These are phyloP conservation scores for Babesia gibsoni DNA, from an alignment of 169 alveolate species.

Conservation along the genomic window DNA sequence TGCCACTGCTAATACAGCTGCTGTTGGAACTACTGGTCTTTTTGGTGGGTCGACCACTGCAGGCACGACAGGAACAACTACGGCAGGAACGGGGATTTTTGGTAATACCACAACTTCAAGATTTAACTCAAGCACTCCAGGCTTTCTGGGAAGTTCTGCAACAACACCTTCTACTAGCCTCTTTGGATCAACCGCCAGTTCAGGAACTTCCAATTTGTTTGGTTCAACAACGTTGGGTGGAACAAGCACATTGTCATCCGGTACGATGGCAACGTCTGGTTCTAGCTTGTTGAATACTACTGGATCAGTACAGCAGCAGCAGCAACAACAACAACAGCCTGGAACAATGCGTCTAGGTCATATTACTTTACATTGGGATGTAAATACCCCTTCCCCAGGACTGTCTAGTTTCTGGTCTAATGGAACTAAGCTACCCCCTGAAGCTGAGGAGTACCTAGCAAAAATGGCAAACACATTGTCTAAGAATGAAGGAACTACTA, in stretches of 20 bases:
- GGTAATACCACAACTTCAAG: background rate
- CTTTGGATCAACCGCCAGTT: background rate
- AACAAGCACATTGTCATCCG: background rate
- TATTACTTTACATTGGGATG: slow-evolving; percentile 15
- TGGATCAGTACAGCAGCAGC: background rate
- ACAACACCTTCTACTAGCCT: background rate
- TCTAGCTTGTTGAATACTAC: background rate
- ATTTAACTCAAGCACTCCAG: background rate
- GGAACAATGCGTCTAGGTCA: slow-evolving; percentile 24
- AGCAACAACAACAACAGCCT: background rate
- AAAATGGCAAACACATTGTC: slow-evolving; percentile 9
- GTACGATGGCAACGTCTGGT: background rate
- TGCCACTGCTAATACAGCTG: background rate
- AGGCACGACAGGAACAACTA: background rate
- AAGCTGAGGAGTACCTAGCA: slow-evolving; percentile 47
- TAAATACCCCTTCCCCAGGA: slow-evolving; percentile 52
- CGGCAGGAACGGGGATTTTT: background rate
- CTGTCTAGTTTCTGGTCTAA: slow-evolving; percentile 56
- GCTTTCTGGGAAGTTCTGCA: background rate
- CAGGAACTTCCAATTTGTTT: slow-evolving; percentile 5
- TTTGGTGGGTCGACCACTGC: slow-evolving; percentile 9
- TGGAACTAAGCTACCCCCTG: slow-evolving; percentile 47
- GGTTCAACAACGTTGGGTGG: slow-evolving; percentile 10
- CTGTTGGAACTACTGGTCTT: background rate
- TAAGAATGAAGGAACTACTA: background rate